Evolutionary conservation across 768 basidiomycete genomes (phyloP).

Genomic region (Sporobolomyces phaffii): DNA sequence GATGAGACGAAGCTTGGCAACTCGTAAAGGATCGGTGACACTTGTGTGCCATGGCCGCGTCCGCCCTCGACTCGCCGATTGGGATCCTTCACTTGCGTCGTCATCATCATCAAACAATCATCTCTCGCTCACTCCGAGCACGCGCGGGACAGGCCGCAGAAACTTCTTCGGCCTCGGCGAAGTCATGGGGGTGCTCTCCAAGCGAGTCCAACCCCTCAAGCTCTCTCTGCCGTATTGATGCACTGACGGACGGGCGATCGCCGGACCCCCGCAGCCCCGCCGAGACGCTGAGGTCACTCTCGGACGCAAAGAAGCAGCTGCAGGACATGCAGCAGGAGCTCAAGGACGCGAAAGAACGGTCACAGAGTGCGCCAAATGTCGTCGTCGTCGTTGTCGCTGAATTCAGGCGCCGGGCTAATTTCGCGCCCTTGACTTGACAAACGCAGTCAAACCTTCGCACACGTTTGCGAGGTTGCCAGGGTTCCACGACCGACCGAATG

Average conservation of each 20-base stretch:
- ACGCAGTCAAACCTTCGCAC: conserved; percentile 48
- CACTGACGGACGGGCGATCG: conserved; percentile 23
- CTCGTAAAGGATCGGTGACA: no score
- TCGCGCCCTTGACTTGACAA: no score
- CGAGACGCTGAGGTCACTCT: conserved; percentile 69
- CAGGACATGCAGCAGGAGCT: conserved; percentile 75
- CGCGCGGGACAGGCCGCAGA: not conserved
- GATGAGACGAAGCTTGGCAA: no score
- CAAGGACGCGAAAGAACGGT: conserved; percentile 60
- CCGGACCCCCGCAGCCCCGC: conserved; percentile 55
- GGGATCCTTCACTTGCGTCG: no score
- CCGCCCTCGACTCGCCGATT: no score
- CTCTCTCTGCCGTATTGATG: conserved; percentile 10
- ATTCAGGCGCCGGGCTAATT: no score
- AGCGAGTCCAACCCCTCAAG: conserved; percentile 52
- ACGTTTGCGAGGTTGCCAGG: conserved; percentile 70
- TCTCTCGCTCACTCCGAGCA: not conserved
- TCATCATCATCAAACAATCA: no score
- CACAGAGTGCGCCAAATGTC: conserved; percentile 50
- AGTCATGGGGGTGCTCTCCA: conserved; percentile 65
- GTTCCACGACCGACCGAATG: conserved; percentile 64
- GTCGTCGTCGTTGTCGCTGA: conserved; percentile 11
- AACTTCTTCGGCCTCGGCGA: conserved; percentile 1
- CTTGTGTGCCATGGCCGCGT: no score
- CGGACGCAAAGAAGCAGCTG: conserved; percentile 66